Conservation (phyloP, 2,329 filamentous ascomycete genomes). For the Trichoderma koningiopsis region DNA sequence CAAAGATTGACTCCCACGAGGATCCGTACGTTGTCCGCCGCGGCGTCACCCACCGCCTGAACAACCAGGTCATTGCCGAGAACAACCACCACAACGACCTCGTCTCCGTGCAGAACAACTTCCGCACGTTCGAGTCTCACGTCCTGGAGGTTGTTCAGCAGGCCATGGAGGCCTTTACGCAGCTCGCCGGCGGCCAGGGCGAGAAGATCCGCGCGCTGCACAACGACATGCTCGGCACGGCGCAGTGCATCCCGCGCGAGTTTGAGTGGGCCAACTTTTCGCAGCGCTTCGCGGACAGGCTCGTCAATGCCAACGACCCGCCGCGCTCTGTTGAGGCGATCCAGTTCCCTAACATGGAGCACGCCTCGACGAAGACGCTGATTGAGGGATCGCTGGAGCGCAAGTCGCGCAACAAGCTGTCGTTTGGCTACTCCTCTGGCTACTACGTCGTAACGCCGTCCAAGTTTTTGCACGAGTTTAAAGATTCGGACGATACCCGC, state of each 20-base stretch:
- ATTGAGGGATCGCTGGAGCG: constrained; percentile 88
- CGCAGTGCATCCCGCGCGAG: constrained; percentile 76
- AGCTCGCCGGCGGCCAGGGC: constrained; percentile 76
- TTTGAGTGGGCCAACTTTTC: constrained; percentile 92
- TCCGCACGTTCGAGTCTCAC: constrained; percentile 84
- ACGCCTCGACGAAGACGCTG: constrained; percentile 75
- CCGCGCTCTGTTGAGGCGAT: constrained; percentile 74
- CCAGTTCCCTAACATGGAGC: constrained; percentile 85
- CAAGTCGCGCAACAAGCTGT: constrained; percentile 84
- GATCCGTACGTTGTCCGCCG: constrained; percentile 89
- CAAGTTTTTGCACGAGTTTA: constrained; percentile 94
- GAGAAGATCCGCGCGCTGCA: constrained; percentile 82
- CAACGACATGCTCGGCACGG: constrained; percentile 75
- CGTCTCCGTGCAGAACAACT: constrained; percentile 87
- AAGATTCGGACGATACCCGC: constrained; percentile 75
- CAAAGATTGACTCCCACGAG: constrained; percentile 68
- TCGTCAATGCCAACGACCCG: constrained; percentile 76
- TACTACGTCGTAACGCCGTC: constrained; percentile 91
- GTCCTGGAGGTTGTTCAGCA: constrained; percentile 80
- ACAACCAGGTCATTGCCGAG: constrained; percentile 90
- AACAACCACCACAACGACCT: constrained; percentile 95
- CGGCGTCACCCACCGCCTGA: constrained; percentile 78
- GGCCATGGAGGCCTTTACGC: constrained; percentile 79
- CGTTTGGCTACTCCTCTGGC: constrained; percentile 72
- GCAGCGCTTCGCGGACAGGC: constrained; percentile 66